phyloP scores from a whole-genome alignment of 371 early-diverging fungal species.

The Thermomucor indicae-seudaticae region DNA sequence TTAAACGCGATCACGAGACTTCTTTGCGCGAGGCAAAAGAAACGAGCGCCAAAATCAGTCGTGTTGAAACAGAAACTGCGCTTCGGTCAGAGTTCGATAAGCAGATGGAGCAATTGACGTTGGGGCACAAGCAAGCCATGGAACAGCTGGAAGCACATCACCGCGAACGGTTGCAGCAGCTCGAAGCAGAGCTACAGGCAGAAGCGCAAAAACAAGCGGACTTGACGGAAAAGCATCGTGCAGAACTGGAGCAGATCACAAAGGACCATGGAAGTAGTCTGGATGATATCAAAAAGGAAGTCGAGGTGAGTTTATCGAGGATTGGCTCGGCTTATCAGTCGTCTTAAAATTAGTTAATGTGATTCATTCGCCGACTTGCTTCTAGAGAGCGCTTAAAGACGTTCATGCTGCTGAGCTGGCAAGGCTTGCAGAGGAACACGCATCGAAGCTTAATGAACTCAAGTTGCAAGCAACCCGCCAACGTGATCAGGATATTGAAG shows the following conservation, averaged over 20 bases:
- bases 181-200: conserved; percentile 23
- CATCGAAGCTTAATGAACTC: conserved; percentile 15
- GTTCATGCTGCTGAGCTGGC: conserved; percentile 19
- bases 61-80: conserved; percentile 26
- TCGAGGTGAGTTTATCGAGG: conserved; percentile 18
- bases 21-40: conserved; percentile 18
- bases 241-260: conserved; percentile 15
- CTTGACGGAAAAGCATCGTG: conserved; percentile 18
- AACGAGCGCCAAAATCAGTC: conserved; percentile 6
- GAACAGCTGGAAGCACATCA: conserved; percentile 36
- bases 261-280: conserved; percentile 20
- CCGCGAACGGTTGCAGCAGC: conserved; percentile 16
- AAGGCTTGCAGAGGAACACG: conserved; percentile 10
- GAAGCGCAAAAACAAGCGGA: conserved; percentile 20
- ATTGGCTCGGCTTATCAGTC: too few species aligned
- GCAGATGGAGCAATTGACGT: conserved; percentile 23
- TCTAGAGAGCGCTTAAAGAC: conserved; percentile 16
- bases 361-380: not conserved
- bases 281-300: conserved; percentile 27
- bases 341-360: too few species aligned
- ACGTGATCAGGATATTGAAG: conserved; percentile 11
- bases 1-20: conserved; percentile 10
- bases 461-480: conserved; percentile 8
- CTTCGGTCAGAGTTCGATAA: conserved; percentile 32
- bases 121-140: conserved; percentile 33